Percentiles rank a stretch among this genome's conserved stretches.
These are phyloP conservation scores for Triadica sebifera DNA, from an alignment of 345 rosid genomes.

Conservation along the genomic window DNA sequence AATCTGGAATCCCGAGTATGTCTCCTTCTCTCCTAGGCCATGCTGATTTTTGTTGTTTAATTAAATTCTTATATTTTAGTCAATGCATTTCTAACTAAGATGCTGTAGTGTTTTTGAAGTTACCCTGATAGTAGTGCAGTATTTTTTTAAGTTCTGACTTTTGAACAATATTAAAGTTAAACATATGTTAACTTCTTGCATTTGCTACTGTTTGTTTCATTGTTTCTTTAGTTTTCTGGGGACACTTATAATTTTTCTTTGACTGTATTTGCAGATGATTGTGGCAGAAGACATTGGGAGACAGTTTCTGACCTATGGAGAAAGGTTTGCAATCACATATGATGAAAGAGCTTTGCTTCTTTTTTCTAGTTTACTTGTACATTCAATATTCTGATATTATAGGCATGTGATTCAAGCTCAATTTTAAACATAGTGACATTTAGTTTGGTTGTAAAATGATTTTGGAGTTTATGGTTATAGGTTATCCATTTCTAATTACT, in stretches of 20 bases:
- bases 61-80: background rate
- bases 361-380: background rate
- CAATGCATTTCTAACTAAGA: background rate
- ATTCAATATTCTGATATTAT: background rate
- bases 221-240: background rate
- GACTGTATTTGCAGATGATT: slow-evolving; percentile 47
- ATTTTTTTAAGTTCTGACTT: background rate
- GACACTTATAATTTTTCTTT: slow-evolving; percentile 2
- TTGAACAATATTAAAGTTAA: background rate
- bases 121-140: background rate
- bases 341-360: background rate
- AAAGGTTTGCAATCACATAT: slow-evolving; percentile 44
- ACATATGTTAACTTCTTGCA: background rate
- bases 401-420: background rate
- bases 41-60: background rate
- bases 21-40: slow-evolving; percentile 11
- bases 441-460: background rate
- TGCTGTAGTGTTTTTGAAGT: background rate
- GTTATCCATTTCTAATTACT: background rate
- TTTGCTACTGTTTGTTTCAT: background rate
- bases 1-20: slow-evolving; percentile 83
- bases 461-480: background rate
- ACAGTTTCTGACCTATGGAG: slow-evolving; percentile 79
- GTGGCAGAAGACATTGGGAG: slow-evolving; percentile 77
- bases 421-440: background rate